Evolutionary conservation across 148 eudicot species (phyloP), one percentile per base, ranked within the genome.

Genomic region (Beta vulgaris): DNA sequence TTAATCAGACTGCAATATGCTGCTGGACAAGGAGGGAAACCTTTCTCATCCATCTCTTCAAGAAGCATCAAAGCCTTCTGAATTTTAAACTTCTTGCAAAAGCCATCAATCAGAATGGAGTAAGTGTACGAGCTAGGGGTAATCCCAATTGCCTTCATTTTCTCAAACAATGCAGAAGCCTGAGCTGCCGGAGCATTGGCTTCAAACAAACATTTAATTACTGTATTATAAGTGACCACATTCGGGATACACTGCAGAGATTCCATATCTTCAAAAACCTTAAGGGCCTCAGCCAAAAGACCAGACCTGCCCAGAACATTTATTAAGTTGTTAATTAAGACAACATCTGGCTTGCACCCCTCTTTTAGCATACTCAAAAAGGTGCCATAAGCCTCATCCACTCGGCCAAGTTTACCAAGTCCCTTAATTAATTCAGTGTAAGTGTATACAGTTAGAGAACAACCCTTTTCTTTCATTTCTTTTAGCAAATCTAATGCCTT

Each of bases 31-130:
- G 98, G 97, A 49, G 96, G 96, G 73, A 95, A 90, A 58, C 97
- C 93, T 80, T 90, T 89, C 77, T 95, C 98, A 60, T 95, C 98
- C 98, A 95, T 92, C 87, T 95, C 98, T 78, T 95, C 98, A 9
- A 95, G 96, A 81, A 95, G 84, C 64, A 87, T 57, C 66, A 95
- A 77, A 42, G 98, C 98, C 79, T 95, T 89, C 81, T 90, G 92
- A 23, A 95, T 84, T 79, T 87, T 85, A 69, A 89, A 89, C 72
- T 80, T 90, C 85, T 90, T 92, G 88, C 98, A 95, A 79, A 88
- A 88, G 15, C 98, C 97, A 66, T 95, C 97, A 43, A 95, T 95
- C 39, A 95, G 85, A 71, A 95, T 95, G 4, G 98, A 92, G 74
- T 95, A 95, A 34, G 98, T 91, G 60, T 86, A 95, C 46, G 93